Base-by-base conservation (phyloP, 345 rosid species). In the Diplotaxis tenuifolia region DNA sequence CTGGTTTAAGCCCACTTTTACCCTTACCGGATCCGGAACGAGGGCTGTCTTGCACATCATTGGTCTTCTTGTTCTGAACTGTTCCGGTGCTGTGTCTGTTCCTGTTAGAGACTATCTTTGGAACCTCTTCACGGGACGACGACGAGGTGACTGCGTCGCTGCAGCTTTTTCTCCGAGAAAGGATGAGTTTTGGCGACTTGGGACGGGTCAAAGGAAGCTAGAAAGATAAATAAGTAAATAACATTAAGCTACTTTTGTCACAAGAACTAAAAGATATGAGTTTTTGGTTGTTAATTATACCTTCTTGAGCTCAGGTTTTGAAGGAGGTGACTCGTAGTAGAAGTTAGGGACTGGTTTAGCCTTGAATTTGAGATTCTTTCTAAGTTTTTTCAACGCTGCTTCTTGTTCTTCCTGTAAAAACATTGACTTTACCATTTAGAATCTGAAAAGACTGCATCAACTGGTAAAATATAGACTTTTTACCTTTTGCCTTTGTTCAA, bases 311-410 rank as follows among this genome's bases (percentile, higher is more conserved):
- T 90, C 92, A 12, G 72, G 70, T 85, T 92, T 90, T 0, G 90
- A 91, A 11, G 99, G 96, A 76, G 99, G 95, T 0, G 79, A 82
- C 71, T 92, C 97, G 15, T 96, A 87, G 84, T 96, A 92, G 82
- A 96, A 96, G 84, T 73, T 88, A 6, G 99, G 99, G 36, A 96
- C 89, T 0, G 99, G 99, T 25, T 92, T 92, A 20, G 99, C 99
- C 81, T 77, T 96, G 61, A 85, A 68, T 36, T 83, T 84, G 89
- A 96, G 80, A 85, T 28, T 84, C 87, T 81, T 96, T 75, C 99
- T 86, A 52, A 96, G 92, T 80, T 89, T 94, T 81, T 86, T 90
- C 63, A 96, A 82, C 12, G 89, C 96, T 23, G 98, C 97, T 63
- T 92, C 95, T 84, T 88, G 93, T 83, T 96, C 99, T 83, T 92